Conservation (phyloP, 2,329 filamentous ascomycete genomes). For the Ophiobolus disseminans region DNA sequence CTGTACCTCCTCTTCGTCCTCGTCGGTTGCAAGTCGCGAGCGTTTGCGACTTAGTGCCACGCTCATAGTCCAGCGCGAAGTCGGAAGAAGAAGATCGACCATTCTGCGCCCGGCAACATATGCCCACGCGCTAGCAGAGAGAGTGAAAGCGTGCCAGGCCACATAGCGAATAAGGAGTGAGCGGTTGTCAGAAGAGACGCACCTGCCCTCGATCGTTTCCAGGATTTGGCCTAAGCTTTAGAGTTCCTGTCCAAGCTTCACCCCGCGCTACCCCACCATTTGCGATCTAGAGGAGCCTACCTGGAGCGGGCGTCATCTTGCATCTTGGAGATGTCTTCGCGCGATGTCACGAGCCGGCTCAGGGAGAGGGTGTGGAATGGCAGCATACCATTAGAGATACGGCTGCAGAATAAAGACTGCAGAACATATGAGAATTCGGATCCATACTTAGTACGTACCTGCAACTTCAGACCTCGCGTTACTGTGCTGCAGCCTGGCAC, state of each 20-base stretch:
- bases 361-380: conserved; percentile 65
- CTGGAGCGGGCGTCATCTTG: conserved; percentile 13
- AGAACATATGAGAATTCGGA: conserved; percentile 66
- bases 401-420: conserved; percentile 65
- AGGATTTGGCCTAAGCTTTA: conserved; percentile 12
- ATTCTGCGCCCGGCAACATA: conserved; percentile 9
- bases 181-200: conserved; percentile 35
- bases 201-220: conserved; percentile 1
- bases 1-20: conserved; percentile 31
- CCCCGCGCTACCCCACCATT: conserved; percentile 19
- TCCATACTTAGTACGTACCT: conserved; percentile 62
- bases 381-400: conserved; percentile 66
- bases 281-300: conserved; percentile 20
- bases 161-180: conserved; percentile 11
- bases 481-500: conserved; percentile 5
- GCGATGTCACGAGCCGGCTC: conserved; percentile 48
- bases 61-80: conserved; percentile 37
- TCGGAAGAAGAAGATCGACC: conserved; percentile 23
- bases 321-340: conserved; percentile 27
- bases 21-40: conserved; percentile 34
- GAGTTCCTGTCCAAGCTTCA: too few relatives aligned
- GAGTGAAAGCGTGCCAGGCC: conserved; percentile 4
- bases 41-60: conserved; percentile 43
- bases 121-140: neutral
- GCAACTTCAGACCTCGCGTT: conserved; percentile 1